Evolutionary conservation across 257 asterid genomes (phyloP), one percentile per base, ranked within the genome.

Genomic region (Sherardia arvensis): DNA sequence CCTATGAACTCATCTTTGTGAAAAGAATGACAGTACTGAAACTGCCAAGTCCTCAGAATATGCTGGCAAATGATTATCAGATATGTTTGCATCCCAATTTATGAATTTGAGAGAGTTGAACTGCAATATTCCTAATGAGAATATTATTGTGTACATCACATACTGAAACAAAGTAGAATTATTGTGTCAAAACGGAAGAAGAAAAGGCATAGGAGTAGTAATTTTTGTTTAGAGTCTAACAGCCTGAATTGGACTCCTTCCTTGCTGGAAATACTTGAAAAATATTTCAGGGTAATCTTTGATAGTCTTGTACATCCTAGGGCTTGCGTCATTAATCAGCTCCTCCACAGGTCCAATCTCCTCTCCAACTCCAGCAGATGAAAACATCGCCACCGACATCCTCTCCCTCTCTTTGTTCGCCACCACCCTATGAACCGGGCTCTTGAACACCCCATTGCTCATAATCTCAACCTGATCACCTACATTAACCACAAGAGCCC

Each of bases 401-500:
- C 85, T 79, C 32, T 77, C 78, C 27, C 54, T 73, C 9, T 69
- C 59, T 14, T 74, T 69, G 76, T 84, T 79, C 49, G 81, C 72
- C 60, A 76, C 80, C 18, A 69, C 84, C 71, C 91, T 79, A 43
- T 77, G 87, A 55, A 76, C 48, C 2, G 81, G 81, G 66, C 91
- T 84, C 84, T 81, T 77, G 75, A 73, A 79, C 7, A 73, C 68
- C 11, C 90, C 91, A 64, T 79, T 84, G 30, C 73, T 79, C 80
- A 79, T 73, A 48, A 84, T 66, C 87, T 90, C 95, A 7, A 82
- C 65, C 64, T 83, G 94, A 79, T 90, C 95, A 3, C 95, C 97
- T 4, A 70, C 57, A 27, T 79, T 82, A 33, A 87, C 73, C 0
- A 87, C 36, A 53, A 90, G 67, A 18, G 92, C 84, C 40, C 78